Conservation (phyloP, 2,329 filamentous ascomycete genomes). For the Plenodomus tracheiphilus region DNA sequence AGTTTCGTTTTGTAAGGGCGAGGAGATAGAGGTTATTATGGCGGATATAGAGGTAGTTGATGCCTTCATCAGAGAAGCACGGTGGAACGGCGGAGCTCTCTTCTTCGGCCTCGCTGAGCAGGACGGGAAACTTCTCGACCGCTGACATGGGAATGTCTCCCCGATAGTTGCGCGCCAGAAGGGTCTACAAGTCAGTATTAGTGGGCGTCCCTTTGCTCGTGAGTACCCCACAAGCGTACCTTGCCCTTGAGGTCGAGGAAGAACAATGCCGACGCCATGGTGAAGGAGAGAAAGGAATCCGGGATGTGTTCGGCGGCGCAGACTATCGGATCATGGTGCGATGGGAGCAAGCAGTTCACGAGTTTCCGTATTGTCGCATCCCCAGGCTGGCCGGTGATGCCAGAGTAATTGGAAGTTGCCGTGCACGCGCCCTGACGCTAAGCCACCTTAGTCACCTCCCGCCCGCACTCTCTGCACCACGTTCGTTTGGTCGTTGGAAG, state of each 20-base stretch:
- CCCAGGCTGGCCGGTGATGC: background rate
- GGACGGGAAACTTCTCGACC: constrained; percentile 94
- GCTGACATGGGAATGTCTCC: constrained; percentile 99
- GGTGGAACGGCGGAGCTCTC: constrained; percentile 96
- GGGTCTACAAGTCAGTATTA: constrained; percentile 66
- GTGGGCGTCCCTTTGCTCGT: constrained; percentile 19
- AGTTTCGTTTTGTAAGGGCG: constrained; percentile 96
- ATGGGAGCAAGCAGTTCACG: background rate
- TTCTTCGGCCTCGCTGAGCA: constrained; percentile 98
- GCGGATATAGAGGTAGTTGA: constrained; percentile 99
- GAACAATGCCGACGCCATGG: constrained; percentile 96
- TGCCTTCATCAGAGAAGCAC: constrained; percentile 97
- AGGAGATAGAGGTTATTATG: constrained; percentile 99
- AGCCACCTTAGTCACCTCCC: background rate
- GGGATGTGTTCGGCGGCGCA: background rate
- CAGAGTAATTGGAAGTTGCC: background rate
- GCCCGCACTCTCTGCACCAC: background rate
- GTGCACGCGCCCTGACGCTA: background rate
- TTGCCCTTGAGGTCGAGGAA: constrained; percentile 99
- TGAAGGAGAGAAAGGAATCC: constrained; percentile 20
- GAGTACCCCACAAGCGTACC: constrained; percentile 56
- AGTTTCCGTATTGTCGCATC: background rate
- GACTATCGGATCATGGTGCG: background rate
- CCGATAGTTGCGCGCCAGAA: constrained; percentile 96
- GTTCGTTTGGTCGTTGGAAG: too few relatives aligned